Percentiles rank a stretch among this genome's conserved stretches.
These are phyloP conservation scores for Metschnikowia baotianmanensis DNA, from an alignment of 805 yeast genomes.

Conservation along the genomic window DNA sequence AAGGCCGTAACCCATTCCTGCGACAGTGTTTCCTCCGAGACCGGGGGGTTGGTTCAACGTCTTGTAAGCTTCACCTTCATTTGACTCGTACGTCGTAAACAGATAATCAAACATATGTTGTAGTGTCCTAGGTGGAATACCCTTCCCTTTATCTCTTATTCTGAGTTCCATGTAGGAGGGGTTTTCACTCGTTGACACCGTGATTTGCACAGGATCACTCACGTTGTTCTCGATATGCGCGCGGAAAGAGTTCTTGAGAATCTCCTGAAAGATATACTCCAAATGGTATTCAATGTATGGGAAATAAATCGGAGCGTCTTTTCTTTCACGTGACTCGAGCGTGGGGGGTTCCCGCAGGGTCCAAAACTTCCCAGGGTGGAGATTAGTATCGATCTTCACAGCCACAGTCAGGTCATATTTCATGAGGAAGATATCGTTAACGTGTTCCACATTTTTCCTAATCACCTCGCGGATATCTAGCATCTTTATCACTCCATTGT, in stretches of 20 bases:
- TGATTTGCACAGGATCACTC: constrained; percentile 37
- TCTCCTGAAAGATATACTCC: constrained; percentile 83
- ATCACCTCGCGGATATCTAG: constrained; percentile 63
- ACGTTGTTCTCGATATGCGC: constrained; percentile 76
- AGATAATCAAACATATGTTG: constrained; percentile 80
- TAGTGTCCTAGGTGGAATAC: constrained; percentile 68
- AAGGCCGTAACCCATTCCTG: constrained; percentile 96
- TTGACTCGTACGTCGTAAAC: constrained; percentile 69
- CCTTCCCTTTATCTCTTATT: constrained; percentile 85
- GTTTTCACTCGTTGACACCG: constrained; percentile 33
- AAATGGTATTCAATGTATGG: constrained; percentile 87
- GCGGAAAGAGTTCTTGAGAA: constrained; percentile 81
- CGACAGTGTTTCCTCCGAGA: constrained; percentile 64
- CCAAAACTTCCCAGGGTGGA: constrained; percentile 29
- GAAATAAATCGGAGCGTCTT: constrained; percentile 54
- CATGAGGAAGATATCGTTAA: constrained; percentile 77
- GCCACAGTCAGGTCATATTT: constrained; percentile 78
- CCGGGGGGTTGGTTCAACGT: constrained; percentile 73
- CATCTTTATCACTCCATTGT: constrained; percentile 56
- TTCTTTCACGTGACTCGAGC: constrained; percentile 5
- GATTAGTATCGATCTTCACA: constrained; percentile 49
- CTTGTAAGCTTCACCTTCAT: constrained; percentile 57
- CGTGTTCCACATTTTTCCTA: constrained; percentile 65
- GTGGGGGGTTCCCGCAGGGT: constrained; percentile 20
- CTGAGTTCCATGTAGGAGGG: constrained; percentile 61